These are phyloP conservation scores for Hygrocybe coccinea DNA, from an alignment of 768 basidiomycete species.

Conservation along the genomic window DNA sequence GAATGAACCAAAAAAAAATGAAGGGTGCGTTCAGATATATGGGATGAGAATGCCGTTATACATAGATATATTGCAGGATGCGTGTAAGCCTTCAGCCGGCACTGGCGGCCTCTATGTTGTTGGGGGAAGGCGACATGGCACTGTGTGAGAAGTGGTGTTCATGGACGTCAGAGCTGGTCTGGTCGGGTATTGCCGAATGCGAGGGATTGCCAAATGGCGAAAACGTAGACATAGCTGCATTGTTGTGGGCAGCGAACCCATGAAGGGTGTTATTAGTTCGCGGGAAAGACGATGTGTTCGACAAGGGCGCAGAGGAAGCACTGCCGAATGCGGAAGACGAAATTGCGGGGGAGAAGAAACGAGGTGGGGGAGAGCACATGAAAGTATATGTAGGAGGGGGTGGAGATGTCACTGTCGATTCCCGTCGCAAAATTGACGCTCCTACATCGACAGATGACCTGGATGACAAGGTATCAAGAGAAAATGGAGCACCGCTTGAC, in stretches of 20 bases:
- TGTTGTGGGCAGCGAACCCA: slow-evolving; percentile 18
- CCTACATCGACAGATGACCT: slow-evolving; percentile 17
- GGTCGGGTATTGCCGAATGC: slow-evolving; percentile 36
- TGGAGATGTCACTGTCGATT: slow-evolving; percentile 18
- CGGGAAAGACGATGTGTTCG: slow-evolving; percentile 34
- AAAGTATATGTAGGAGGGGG: slow-evolving; percentile 25
- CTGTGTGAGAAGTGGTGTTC: slow-evolving; percentile 30
- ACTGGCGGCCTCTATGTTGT: slow-evolving; percentile 45
- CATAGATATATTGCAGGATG: slow-evolving; percentile 30
- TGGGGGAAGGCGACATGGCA: slow-evolving; percentile 31
- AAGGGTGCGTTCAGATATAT: slow-evolving; percentile 14
- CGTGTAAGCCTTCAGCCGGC: slow-evolving; percentile 32
- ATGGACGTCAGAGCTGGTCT: slow-evolving; percentile 20
- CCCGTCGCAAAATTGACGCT: slow-evolving; percentile 19
- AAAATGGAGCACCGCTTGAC: slow-evolving; percentile 1
- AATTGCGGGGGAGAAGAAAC: slow-evolving; percentile 41
- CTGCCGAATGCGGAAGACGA: slow-evolving; percentile 27
- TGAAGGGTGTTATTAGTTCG: slow-evolving; percentile 26
- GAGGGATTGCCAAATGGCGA: slow-evolving; percentile 36
- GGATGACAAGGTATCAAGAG: slow-evolving; percentile 13
- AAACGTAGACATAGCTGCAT: slow-evolving; percentile 26
- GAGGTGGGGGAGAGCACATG: slow-evolving; percentile 43
- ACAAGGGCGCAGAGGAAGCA: slow-evolving; percentile 25
- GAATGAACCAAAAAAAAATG: slow-evolving; percentile 19
- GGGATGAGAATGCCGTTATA: slow-evolving; percentile 22